Evolutionary conservation across 108 stramenopile species (phyloP), one percentile per base, ranked within the genome.

Genomic region (Cylindrotheca closterium): DNA sequence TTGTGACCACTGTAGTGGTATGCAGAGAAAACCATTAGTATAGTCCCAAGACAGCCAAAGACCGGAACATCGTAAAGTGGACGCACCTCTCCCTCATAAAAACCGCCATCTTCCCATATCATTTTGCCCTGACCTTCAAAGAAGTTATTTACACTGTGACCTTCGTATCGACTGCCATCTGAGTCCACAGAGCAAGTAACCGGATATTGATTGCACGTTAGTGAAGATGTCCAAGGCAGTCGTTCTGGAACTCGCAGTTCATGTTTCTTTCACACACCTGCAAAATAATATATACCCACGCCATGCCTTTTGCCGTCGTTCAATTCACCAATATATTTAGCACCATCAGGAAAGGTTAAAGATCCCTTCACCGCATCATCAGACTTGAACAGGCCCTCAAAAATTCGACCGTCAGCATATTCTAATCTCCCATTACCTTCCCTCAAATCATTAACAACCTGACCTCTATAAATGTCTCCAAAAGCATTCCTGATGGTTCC

Each of bases 1-100:
- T 30, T 72, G 59, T 19, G 26, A 46, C 79, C 79, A 80, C 30
- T n/a, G n/a, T n/a, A n/a, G n/a, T n/a, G n/a, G n/a, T n/a, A n/a
- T n/a, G n/a, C n/a, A n/a, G n/a, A n/a, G n/a, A n/a, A n/a, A n/a
- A n/a, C n/a, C n/a, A n/a, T n/a, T n/a, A n/a, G n/a, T n/a, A n/a
- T n/a, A n/a, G n/a, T n/a, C n/a, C n/a, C n/a, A n/a, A n/a, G n/a
- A n/a, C n/a, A n/a, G n/a, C n/a, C n/a, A n/a, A n/a, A n/a, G n/a
- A n/a, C n/a, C n/a, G n/a, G n/a, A n/a, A n/a, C n/a, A n/a, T n/a
- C n/a, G n/a, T n/a, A n/a, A n/a, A n/a, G n/a, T n/a, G n/a, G n/a
- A n/a, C n/a, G n/a, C n/a, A n/a, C n/a, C n/a, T 80, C 71, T 34
- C 79, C 79, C 23, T 73, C 67, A 33, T 81, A 81, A 64, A 64